These are phyloP conservation scores for Mucor piriformis DNA, from an alignment of 371 early-diverging fungal species.

Conservation along the genomic window DNA sequence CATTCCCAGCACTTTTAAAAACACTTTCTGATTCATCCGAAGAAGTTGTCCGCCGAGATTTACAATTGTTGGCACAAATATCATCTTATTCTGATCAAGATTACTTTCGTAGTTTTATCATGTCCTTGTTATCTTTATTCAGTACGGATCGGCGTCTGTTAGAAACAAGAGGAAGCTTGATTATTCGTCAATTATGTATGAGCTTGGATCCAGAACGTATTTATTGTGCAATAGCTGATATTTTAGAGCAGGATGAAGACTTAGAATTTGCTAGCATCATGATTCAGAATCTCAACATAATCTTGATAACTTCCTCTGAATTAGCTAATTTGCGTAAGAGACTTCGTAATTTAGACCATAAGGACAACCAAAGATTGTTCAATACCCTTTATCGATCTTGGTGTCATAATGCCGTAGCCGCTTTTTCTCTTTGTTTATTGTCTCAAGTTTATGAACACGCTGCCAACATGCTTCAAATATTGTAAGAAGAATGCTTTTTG, in stretches of 20 bases:
- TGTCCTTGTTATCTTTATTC: slow-evolving; percentile 80
- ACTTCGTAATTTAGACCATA: slow-evolving; percentile 69
- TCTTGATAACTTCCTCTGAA: slow-evolving; percentile 91
- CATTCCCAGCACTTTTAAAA: slow-evolving; percentile 80
- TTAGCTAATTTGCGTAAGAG: slow-evolving; percentile 75
- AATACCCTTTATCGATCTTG: slow-evolving; percentile 82
- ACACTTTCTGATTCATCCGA: slow-evolving; percentile 90
- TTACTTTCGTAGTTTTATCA: slow-evolving; percentile 80
- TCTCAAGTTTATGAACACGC: slow-evolving; percentile 92
- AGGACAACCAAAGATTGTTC: slow-evolving; percentile 75
- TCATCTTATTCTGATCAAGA: slow-evolving; percentile 76
- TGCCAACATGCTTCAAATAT: slow-evolving; percentile 71
- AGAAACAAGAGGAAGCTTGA: slow-evolving; percentile 83
- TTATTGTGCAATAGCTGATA: slow-evolving; percentile 80
- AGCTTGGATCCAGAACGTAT: slow-evolving; percentile 86
- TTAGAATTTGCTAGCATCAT: slow-evolving; percentile 88
- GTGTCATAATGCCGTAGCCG: slow-evolving; percentile 90
- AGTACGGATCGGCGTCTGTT: slow-evolving; percentile 83
- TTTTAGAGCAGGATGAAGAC: slow-evolving; percentile 81
- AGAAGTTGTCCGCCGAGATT: slow-evolving; percentile 84
- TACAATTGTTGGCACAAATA: slow-evolving; percentile 93
- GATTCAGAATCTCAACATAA: slow-evolving; percentile 92
- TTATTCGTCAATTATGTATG: slow-evolving; percentile 87
- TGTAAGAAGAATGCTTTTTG: too few relatives aligned
- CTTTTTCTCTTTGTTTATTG: slow-evolving; percentile 85